Conservation (phyloP, 202 grass and related monocot species). For the Cymbopogon flexuosus region DNA sequence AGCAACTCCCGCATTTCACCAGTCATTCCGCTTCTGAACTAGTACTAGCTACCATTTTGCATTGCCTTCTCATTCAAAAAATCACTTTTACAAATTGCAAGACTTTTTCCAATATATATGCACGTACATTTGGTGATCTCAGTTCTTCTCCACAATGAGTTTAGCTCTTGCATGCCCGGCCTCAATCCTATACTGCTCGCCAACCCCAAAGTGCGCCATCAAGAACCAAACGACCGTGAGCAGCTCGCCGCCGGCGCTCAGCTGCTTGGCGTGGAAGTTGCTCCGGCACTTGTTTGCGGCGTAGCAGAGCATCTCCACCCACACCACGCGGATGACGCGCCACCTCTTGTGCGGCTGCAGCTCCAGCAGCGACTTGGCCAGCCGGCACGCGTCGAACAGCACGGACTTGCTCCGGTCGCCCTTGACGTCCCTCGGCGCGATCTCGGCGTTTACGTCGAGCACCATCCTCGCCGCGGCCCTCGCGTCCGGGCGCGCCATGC, state of each 20-base stretch:
- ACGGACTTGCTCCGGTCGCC: conserved; percentile 61
- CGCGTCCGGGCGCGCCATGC: background rate
- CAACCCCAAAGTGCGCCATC: conserved; percentile 66
- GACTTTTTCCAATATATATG: background rate
- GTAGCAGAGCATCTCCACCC: conserved; percentile 73
- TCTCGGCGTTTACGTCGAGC: conserved; percentile 35
- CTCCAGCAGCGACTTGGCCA: conserved; percentile 37
- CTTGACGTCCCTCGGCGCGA: conserved; percentile 46
- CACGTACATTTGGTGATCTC: background rate
- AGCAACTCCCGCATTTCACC: no score
- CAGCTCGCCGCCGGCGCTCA: conserved; percentile 51
- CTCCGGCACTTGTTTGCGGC: conserved; percentile 52
- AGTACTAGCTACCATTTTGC: no score
- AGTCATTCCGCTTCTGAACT: no score
- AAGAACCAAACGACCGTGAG: conserved; percentile 57
- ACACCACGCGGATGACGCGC: conserved; percentile 48
- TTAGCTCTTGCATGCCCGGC: conserved; percentile 56
- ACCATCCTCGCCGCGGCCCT: conserved; percentile 31
- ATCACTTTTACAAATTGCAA: background rate
- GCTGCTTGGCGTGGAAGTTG: conserved; percentile 64
- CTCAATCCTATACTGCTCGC: conserved; percentile 59
- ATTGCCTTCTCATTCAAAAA: no score
- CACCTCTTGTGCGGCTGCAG: conserved; percentile 35
- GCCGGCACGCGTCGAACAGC: conserved; percentile 50
- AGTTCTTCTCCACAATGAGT: conserved; percentile 55